Base-by-base conservation (phyloP, 805 yeast species). In the Wickerhamiella shivajii region DNA sequence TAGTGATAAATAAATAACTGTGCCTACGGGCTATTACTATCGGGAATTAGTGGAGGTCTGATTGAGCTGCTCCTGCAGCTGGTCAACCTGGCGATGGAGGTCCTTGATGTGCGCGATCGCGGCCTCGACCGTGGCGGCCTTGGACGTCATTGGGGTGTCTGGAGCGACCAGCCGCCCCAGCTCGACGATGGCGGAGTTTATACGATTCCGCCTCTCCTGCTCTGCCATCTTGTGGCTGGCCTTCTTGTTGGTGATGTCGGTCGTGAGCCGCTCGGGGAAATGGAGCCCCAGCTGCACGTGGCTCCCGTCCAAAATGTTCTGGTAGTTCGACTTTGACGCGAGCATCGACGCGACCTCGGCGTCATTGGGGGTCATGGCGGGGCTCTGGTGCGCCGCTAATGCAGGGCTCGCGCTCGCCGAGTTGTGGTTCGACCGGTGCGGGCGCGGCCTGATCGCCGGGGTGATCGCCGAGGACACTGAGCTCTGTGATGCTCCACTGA, bases 41-140 rank as follows among this genome's bases (percentile, higher is more conserved):
- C 23, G 23, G 23, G 10, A 7, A 25, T n/a, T n/a, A n/a, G n/a
- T n/a, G n/a, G n/a, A n/a, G n/a, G n/a, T n/a, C n/a, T n/a, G n/a
- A n/a, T n/a, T n/a, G 5, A 29, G 29, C 19, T 26, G 19, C 26
- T 29, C 37, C 15, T 45, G 51, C 19, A 64, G 47, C 40, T 64
- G 62, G 6, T 42, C 41, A 6, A 46, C 22, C 10, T 38, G 35
- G 24, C 4, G 27, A 18, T 58, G 56, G 34, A 76, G 53, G 21
- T 57, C 53, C 30, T 59, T 55, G 37, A 87, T 84, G 50, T 78
- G 80, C 15, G 59, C 59, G 17, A 78, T 72, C 0, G 95, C 94
- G 48, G 83, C 61, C 53, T 87, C 98, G 3, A 90, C 95, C 0
- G 96, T 87, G 2, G 93, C 84, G 2, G 97, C 97, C 50, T 87